phyloP scores from a whole-genome alignment of 202 grass and related monocot species.

The Carex arenaria region DNA sequence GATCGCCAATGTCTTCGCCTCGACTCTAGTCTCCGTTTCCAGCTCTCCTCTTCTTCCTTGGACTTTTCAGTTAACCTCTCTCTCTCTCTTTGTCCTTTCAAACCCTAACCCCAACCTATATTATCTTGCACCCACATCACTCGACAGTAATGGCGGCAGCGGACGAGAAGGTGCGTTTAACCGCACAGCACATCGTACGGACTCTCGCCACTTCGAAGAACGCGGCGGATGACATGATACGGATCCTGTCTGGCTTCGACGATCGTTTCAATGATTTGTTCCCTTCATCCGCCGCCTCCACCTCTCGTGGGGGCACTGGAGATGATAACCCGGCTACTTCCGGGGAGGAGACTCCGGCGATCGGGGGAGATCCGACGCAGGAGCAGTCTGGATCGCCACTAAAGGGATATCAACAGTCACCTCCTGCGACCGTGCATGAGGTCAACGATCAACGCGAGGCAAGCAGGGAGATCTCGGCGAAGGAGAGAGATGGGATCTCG shows the following conservation, averaged over 20 bases:
- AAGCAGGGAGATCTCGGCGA: neutral
- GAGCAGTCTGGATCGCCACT: conserved; percentile 40
- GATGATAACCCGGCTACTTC: conserved; percentile 21
- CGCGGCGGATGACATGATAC: conserved; percentile 78
- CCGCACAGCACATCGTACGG: conserved; percentile 81
- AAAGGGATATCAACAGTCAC: neutral
- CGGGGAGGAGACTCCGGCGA: conserved; percentile 35
- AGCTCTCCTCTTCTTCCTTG: neutral
- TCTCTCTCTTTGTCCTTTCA: neutral
- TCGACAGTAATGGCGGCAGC: conserved; percentile 40
- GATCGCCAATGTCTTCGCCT: conserved; percentile 6
- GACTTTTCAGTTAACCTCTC: neutral
- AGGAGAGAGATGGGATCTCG: conserved; percentile 26
- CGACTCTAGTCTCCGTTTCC: conserved; percentile 27
- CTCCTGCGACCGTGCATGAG: neutral
- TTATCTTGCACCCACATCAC: neutral
- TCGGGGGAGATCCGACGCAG: conserved; percentile 30
- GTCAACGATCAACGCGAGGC: conserved; percentile 5
- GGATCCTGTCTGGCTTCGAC: conserved; percentile 76
- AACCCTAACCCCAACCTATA: neutral
- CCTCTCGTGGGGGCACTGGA: neutral
- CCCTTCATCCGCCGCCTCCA: neutral
- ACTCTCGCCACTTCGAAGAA: conserved; percentile 85
- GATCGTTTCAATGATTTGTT: conserved; percentile 59
- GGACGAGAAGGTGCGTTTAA: conserved; percentile 81